Base-by-base conservation (phyloP, 768 basidiomycete species). In the Tulasnella sp. region DNA sequence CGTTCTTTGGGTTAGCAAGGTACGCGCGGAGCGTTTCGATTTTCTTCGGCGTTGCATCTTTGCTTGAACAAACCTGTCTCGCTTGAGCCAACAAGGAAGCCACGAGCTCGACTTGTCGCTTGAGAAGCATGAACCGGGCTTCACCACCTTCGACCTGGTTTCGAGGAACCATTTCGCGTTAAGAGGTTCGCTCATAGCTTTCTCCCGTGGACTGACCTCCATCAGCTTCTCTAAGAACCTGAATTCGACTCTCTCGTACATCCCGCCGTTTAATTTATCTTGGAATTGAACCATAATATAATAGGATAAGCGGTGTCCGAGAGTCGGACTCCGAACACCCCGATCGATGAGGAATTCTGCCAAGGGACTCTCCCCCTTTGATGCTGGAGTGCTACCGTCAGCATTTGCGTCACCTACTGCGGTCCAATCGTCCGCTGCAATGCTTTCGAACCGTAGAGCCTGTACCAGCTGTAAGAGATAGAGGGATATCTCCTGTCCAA, bases 251-350 rank as follows among this genome's bases (percentile, higher is more conserved):
- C 91, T 88, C 5, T 92, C 94, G 81, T 96, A 99, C 93, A 97
- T 95, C 86, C 95, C 95, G 3, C 93, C 93, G 83, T 94, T 90
- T 32, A 90, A 86, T 79, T 91, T 90, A 82, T 96, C 94, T 29
- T 94, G 93, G 23, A 95, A 91, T 83, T 99, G 98, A 5, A 99
- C 96, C 90, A 96, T 95, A 76, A 99, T 90, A 82, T 99, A 99
- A 97, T 97, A 99, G 83, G 97, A 93, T 80, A 99, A 86, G 35
- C 94, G 88, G 81, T 98, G 98, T 0, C 96, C 98, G 1, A 99
- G 86, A 0, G 97, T 88, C 2, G 87, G 87, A 82, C 97, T 97
- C 80, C 88, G 86, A 15, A 95, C 94, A 23, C 94, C 94, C 29
- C 96, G 89, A 6, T 89, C 85, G 74, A 99, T 93, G 72, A 99